Percentiles rank a stretch among this genome's conserved stretches.
Evolutionary conservation across 1,284 basidiomycete genomes (phyloP).

Genomic region (Leccinum pachyderme): DNA sequence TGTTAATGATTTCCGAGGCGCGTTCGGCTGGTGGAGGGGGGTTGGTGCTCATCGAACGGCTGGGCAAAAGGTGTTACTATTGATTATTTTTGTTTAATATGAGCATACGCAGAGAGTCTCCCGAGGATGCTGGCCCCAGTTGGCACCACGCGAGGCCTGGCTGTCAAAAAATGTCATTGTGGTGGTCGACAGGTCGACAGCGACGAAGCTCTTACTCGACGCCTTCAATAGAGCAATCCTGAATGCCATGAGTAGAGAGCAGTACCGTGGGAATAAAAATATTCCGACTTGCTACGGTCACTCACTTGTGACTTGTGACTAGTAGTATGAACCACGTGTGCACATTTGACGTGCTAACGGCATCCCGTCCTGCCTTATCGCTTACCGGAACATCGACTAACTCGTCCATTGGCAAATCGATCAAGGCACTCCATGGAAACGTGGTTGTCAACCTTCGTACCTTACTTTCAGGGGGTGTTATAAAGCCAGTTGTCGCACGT

Average conservation of each 20-base stretch:
- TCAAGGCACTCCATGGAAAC: background rate
- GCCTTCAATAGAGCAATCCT: slow-evolving; percentile 68
- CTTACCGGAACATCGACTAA: too few species aligned
- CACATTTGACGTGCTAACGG: too few species aligned
- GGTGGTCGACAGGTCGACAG: background rate
- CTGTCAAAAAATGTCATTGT: slow-evolving; percentile 30
- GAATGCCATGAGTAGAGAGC: slow-evolving; percentile 52
- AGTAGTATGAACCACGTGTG: too few species aligned
- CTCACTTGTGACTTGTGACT: background rate
- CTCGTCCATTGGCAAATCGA: background rate
- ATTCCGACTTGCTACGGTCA: slow-evolving; percentile 42
- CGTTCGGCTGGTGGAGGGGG: slow-evolving; percentile 82
- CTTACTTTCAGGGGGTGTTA: background rate
- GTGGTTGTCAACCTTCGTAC: background rate
- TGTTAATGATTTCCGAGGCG: slow-evolving; percentile 89
- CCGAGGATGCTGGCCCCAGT: slow-evolving; percentile 35
- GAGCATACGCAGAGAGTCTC: slow-evolving; percentile 49
- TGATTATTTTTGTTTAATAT: slow-evolving; percentile 2
- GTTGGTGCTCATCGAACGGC: slow-evolving; percentile 65
- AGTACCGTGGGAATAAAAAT: slow-evolving; percentile 39
- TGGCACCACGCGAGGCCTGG: slow-evolving; percentile 57
- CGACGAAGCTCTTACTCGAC: slow-evolving; percentile 44
- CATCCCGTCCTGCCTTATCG: too few species aligned
- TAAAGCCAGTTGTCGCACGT: background rate
- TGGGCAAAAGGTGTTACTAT: slow-evolving; percentile 29